Base-by-base conservation (phyloP, 768 basidiomycete species). In the Daedaleopsis nitida region DNA sequence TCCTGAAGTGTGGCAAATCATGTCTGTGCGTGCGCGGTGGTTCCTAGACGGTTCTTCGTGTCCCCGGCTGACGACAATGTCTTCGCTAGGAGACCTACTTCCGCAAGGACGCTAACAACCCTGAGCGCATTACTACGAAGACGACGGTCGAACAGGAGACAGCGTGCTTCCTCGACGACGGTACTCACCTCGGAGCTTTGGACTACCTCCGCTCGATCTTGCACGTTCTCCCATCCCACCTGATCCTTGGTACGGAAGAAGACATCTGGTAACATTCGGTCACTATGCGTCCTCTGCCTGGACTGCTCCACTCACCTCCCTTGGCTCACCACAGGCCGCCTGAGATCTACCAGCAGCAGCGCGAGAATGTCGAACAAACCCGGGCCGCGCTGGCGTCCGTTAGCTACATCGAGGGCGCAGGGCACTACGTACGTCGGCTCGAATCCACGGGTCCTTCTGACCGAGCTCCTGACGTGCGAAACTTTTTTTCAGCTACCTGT, bases 141-240 rank as follows among this genome's bases (percentile, higher is more conserved):
- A 69, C 68, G 21, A 67, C 57, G 11, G 55, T 67, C 27, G 64
- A 69, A 53, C 66, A 69, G 42, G 68, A 69, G 58, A 69, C 62
- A 1, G 66, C 66, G 5, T 57, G 54, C 35, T 69, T 66, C 19
- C 43, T 67, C 13, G 63, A 68, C 50, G 59, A 66, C 32, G 65
- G 68, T 23, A 66, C 65, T 5, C 45, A 65, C 8, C 60, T 65
- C 35, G 45, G 19, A 35, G 44, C 38, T 6, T 43, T 55, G 5
- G 24, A 21, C 13, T 49, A 49, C 23, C n/a, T 55, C 37, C 53
- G 53, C 23, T 21, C 35, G 8, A 24, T 55, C n/a, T 27, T 39
- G 16, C 53, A 42, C 16, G 24, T 55, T 38, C 39, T 55, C 53
- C 53, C 53, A 2, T 42, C 53, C 8, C 53, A 55, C 24, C 35